Evolutionary conservation across 192 early-diverging fungal species (phyloP), one percentile per base, ranked within the genome.

Genomic region (Podila minutissima): DNA sequence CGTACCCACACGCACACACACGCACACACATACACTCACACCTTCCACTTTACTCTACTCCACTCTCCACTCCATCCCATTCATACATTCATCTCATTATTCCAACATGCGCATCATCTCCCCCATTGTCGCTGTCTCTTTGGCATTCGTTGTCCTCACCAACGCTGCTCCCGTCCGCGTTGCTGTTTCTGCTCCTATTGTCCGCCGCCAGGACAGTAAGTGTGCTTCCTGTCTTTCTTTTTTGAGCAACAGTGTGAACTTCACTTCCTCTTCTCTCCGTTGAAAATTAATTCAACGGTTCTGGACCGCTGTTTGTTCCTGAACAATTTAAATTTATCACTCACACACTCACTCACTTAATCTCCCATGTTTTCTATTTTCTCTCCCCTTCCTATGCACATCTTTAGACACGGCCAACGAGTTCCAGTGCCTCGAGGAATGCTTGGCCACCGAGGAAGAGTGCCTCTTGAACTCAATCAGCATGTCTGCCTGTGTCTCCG

Each of bases 71-170:
- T 17, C 33, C 41, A 38, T 38, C 28, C 12, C 64, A 57, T 49
- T 32, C 50, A n/a, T 48, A 20, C 31, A 55, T 50, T 32, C 32
- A 35, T 35, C 51, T 22, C 8, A 32, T 31, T 31, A 50, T 53
- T 29, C 19, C 35, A 31, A n/a, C 13, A 76, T 76, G 74, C 74
- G 68, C 58, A 28, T 76, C 53, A 48, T 76, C 62, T 65, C 74
- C 20, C 67, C 69, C 32, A 66, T 67, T 28, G 61, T 76, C 17
- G 74, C 74, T 22, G 46, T 70, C 57, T 76, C 74, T 29, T 24
- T 76, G 41, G 68, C 74, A 26, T 22, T 76, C 1, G 63, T 70
- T 19, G 63, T 67, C 37, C 13, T 76, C 48, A 70, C 74, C 31
- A 46, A 35, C 20, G 74, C 74, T 41, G 68, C 68, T 11, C 74